Base-by-base conservation (phyloP, 2,329 filamentous ascomycete genomes). In the Hypoxylon sp. region DNA sequence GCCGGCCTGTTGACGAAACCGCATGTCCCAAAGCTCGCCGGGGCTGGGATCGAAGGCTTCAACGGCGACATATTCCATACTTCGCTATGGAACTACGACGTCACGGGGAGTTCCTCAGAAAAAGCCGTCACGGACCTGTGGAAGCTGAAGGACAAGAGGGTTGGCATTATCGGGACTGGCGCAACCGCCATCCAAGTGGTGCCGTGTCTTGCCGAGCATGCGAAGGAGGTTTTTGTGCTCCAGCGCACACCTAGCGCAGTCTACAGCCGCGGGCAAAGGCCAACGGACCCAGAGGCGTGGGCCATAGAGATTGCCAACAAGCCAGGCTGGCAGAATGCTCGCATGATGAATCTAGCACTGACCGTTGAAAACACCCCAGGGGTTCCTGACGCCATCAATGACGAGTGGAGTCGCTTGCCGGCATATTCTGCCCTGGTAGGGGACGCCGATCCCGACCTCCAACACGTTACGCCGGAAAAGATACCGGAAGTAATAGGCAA, bases 201-300 rank as follows among this genome's bases (percentile, higher is more conserved):
- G 0, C 79, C 81, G 0, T 66, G 73, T 15, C 66, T 84, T 0
- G 80, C 77, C 1, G 73, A 77, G 42, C 80, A 74, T 55, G 77
- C 80, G 0, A 78, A 81, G 43, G 72, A 83, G 33, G 65, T 85
- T 2, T 82, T 78, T 60, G 81, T 86, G n/a, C 77, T 86, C 65
- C 83, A 86, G 66, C 78, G 83, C 2, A 86, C 83, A 2, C 82
- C 82, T 3, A 64, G 64, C 46, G 59, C 64, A 3, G 64, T 67
- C 5, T 69, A 59, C 54, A 4, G 13, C 7, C 69, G 70, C 10
- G 60, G 60, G 2, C 69, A 72, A 51, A 63, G 48, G 38, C 50
- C 60, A 3, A 71, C 68, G 0, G 76, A 83, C 37, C 70, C 70
- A 0, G 71, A 73, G 10, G 71, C 76, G 46, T 85, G 77, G 73